Conservation (phyloP, 2,329 filamentous ascomycete species). For the Lasiodiplodia gonubiensis region DNA sequence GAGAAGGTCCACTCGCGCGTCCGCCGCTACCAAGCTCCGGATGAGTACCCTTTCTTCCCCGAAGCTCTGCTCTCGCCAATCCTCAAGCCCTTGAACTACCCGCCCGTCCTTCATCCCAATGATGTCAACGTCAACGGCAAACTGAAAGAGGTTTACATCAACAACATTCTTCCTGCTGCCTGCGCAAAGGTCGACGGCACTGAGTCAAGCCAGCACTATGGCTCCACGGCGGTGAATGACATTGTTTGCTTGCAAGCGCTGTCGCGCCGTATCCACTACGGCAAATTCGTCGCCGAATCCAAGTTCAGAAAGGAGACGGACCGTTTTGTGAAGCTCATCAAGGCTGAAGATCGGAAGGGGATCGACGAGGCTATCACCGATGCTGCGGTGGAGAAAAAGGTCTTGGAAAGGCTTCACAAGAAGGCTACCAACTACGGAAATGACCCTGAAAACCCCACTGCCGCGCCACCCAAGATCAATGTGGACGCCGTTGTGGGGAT, state of each 20-base stretch:
- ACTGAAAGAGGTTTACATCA: constrained; percentile 85
- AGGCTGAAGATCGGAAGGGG: constrained; percentile 75
- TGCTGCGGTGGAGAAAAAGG: constrained; percentile 84
- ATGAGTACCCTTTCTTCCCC: constrained; percentile 98
- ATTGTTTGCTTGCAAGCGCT: constrained; percentile 89
- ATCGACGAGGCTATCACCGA: constrained; percentile 94
- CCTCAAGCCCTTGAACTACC: constrained; percentile 87
- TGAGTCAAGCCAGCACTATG: constrained; percentile 92
- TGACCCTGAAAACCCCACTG: constrained; percentile 71
- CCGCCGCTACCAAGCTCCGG: constrained; percentile 91
- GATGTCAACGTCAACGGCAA: constrained; percentile 86
- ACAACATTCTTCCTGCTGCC: constrained; percentile 80
- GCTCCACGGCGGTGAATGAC: constrained; percentile 87
- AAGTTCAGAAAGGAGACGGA: constrained; percentile 89
- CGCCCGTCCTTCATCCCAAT: constrained; percentile 84
- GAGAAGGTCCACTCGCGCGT: constrained; percentile 91
- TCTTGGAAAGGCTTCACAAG: constrained; percentile 81
- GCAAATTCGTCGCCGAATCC: constrained; percentile 96
- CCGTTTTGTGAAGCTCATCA: constrained; percentile 81
- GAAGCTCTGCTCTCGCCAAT: constrained; percentile 78
- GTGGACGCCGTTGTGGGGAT: constrained; percentile 69
- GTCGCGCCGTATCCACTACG: constrained; percentile 91
- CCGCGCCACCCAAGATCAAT: constrained; percentile 79
- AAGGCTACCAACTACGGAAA: constrained; percentile 95
- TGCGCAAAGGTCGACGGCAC: constrained; percentile 78